These are phyloP conservation scores for Proliferodiscus dingleyae DNA, from an alignment of 2,329 filamentous ascomycete genomes.

Conservation along the genomic window DNA sequence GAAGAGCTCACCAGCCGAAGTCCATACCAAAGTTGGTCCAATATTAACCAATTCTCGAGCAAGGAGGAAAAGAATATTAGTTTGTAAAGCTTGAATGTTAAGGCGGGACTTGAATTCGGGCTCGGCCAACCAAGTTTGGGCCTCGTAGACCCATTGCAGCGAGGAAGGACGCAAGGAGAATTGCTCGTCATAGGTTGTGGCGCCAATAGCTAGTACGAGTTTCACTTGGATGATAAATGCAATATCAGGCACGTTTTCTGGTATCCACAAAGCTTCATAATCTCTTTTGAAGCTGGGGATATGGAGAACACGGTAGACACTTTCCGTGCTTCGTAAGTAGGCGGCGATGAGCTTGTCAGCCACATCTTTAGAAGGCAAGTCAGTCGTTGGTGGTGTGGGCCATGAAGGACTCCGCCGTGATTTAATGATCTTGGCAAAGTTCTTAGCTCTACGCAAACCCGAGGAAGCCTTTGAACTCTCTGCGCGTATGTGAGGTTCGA, in stretches of 20 bases:
- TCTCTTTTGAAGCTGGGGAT: slow-evolving; percentile 44
- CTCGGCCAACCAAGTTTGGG: slow-evolving; percentile 48
- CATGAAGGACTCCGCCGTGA: slow-evolving; percentile 42
- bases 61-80: slow-evolving; percentile 39
- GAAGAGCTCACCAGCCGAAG: slow-evolving; percentile 40
- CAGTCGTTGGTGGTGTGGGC: slow-evolving; percentile 38
- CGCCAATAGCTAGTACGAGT: slow-evolving; percentile 53
- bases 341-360: slow-evolving; percentile 44
- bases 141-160: slow-evolving; percentile 53
- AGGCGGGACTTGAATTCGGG: slow-evolving; percentile 50
- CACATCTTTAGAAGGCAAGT: slow-evolving; percentile 43
- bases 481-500: slow-evolving; percentile 39
- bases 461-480: slow-evolving; percentile 34
- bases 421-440: slow-evolving; percentile 49
- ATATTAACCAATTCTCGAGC: slow-evolving; percentile 37
- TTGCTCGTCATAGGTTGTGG: slow-evolving; percentile 43
- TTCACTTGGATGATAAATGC: slow-evolving; percentile 53
- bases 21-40: slow-evolving; percentile 45
- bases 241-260: slow-evolving; percentile 29
- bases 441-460: slow-evolving; percentile 47
- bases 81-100: slow-evolving; percentile 47
- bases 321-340: slow-evolving; percentile 46
- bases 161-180: slow-evolving; percentile 47
- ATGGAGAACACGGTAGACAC: slow-evolving; percentile 46
- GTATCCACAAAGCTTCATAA: slow-evolving; percentile 47